Evolutionary conservation across 164 flowering plant species (phyloP).

Genomic region (Warburgia ugandensis): DNA sequence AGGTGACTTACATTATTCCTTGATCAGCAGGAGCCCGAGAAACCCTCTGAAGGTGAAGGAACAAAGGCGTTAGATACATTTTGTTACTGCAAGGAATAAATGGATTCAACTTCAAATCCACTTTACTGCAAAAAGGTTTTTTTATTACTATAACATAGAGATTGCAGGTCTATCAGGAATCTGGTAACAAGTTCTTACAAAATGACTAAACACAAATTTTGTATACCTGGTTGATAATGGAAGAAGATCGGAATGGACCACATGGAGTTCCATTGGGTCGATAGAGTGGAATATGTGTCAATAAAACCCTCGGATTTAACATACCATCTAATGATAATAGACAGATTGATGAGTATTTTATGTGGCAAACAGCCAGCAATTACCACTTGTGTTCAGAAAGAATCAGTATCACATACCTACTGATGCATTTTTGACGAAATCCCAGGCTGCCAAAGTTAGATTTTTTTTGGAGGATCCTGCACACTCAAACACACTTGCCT

Average conservation of each 20-base stretch:
- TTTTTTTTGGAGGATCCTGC: conserved; percentile 43
- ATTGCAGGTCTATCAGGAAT: no score
- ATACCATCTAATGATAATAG: conserved; percentile 25
- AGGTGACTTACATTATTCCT: conserved; percentile 66
- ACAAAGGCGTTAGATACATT: conserved; percentile 9
- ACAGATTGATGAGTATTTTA: background rate
- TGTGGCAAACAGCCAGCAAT: background rate
- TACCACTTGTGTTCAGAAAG: background rate
- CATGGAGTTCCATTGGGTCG: conserved; percentile 70
- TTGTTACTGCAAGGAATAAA: background rate
- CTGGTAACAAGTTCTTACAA: no score
- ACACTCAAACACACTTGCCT: conserved; percentile 1
- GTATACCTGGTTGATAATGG: conserved; percentile 72
- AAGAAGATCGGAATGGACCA: conserved; percentile 68
- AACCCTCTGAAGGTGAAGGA: conserved; percentile 47
- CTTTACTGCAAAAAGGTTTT: background rate
- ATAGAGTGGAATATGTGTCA: conserved; percentile 89
- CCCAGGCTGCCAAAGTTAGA: conserved; percentile 47
- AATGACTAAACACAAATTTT: no score
- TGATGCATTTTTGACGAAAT: conserved; percentile 57
- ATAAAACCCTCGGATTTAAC: conserved; percentile 48
- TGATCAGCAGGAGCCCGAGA: conserved; percentile 23
- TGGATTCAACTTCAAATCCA: background rate
- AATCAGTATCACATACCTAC: conserved; percentile 33
- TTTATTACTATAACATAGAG: background rate